phyloP scores from a whole-genome alignment of 2,329 filamentous ascomycete genomes.

The Fusarium sp. region DNA sequence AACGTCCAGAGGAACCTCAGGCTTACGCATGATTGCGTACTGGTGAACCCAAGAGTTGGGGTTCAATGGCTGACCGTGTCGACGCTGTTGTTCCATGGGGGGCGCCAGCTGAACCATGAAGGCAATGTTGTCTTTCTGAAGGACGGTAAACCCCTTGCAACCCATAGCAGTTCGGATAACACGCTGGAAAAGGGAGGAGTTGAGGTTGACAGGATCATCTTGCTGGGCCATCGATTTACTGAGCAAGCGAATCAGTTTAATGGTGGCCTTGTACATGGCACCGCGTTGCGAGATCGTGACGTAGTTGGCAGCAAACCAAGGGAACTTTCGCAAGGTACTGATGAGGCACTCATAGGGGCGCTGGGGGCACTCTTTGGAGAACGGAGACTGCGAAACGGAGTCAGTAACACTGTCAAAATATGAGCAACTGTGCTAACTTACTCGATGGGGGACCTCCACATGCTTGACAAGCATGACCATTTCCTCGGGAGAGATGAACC shows the following conservation, averaged over 20 bases:
- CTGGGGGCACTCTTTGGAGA: constrained; percentile 71
- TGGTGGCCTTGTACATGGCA: constrained; percentile 64
- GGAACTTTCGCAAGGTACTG: constrained; percentile 72
- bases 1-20: constrained; percentile 63
- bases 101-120: constrained; percentile 55
- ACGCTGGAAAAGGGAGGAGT: constrained; percentile 65
- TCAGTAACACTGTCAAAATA: not conserved
- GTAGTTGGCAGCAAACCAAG: constrained; percentile 69
- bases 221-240: constrained; percentile 57
- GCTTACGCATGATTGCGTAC: constrained; percentile 65
- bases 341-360: constrained; percentile 75
- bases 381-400: constrained; percentile 59
- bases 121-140: constrained; percentile 73
- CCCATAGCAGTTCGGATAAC: constrained; percentile 65
- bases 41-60: constrained; percentile 65
- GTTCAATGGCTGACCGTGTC: constrained; percentile 63
- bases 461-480: constrained; percentile 74
- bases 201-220: constrained; percentile 61
- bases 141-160: constrained; percentile 71
- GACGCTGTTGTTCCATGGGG: constrained; percentile 52
- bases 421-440: not conserved
- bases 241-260: constrained; percentile 64
- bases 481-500: constrained; percentile 73
- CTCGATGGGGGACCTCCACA: constrained; percentile 70
- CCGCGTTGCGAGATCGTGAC: constrained; percentile 71